Base-by-base conservation (phyloP, 2,329 filamentous ascomycete genomes). In the Fusarium pseudograminearum region DNA sequence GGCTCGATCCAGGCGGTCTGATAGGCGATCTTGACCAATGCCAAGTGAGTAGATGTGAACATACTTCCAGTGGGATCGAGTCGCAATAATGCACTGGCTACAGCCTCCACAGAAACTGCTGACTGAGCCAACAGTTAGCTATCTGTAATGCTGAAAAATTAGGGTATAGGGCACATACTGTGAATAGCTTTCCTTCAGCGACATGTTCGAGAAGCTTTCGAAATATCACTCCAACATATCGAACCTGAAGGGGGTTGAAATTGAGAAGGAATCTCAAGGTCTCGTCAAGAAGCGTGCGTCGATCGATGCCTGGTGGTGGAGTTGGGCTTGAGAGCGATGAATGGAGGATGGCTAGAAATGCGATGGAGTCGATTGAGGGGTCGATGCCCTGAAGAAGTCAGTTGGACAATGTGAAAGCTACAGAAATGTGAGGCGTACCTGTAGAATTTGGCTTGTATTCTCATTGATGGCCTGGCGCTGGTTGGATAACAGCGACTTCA, bases 41-140 rank as follows among this genome's bases (percentile, higher is more conserved):
- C 74, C 38, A 90, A 77, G 72, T 93, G 91, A 30, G 83, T 83
- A 7, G 85, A 85, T 7, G 91, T 93, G 71, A 93, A 88, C 53
- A 91, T 86, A 51, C 86, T 86, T 30, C 86, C 88, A 15, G 85
- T 85, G 3, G 91, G 89, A 69, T 94, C 91, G 59, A 94, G 81
- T 56, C 86, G 86, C 15, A 89, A 79, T 67, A 94, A 84, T 5
- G 89, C 90, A 3, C 76, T 77, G 9, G 84, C 77, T 10, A 87
- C 76, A 11, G 82, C 73, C 30, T 84, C 79, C 15, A 85, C 80
- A 0, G 85, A 81, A 51, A 86, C 76, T 2, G 78, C 76, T 18
- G 85, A 79, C 86, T 88, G 31, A 30, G 22, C 33, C 14, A 36
- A 60, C 28, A 64, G 47, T 67, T 59, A 68, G 61, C 30, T 40